Base-by-base conservation (phyloP, 257 asterid genomes). In the Knoxia roxburghii region DNA sequence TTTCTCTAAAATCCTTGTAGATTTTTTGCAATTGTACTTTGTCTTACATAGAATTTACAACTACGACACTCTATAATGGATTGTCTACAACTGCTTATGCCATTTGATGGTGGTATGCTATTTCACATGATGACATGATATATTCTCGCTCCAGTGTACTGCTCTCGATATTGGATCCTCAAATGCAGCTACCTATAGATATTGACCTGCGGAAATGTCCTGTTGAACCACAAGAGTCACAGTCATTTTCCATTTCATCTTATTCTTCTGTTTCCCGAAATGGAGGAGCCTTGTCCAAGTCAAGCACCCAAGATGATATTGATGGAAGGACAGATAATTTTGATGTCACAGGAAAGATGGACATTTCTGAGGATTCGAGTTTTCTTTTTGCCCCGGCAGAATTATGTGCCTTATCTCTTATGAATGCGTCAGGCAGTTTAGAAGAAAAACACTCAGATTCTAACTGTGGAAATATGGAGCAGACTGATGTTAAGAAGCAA, bases 311-410 rank as follows among this genome's bases (percentile, higher is more conserved):
- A 74, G 97, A 92, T 63, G 79, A 67, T 63, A 73, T 82, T 75
- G 95, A 88, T 77, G 75, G 68, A 32, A 88, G 80, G 81, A 71
- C 77, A 41, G 94, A 82, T 80, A 74, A 37, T 68, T 30, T 69
- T 68, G 90, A 85, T 66, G 54, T 39, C 61, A 78, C 72, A 56
- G 83, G 80, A 23, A 88, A 81, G 83, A 57, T 70, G 68, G 99
- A 90, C 76, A 68, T 76, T 72, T 68, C 83, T 53, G 98, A 88
- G 69, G 98, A 89, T 73, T 89, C 81, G 51, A 78, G 82, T 75
- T 84, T 86, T 81, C 91, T 90, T 72, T 93, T 93, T 77, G 90
- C 97, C 67, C 97, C 99, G 55, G 75, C 89, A 64, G 96, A 87
- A 80, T 76, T 93, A 72, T 79, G 72, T 32, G 77, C 76, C 74